Percentiles rank a stretch among this genome's conserved stretches.
Evolutionary conservation across 768 basidiomycete genomes (phyloP).

Genomic region (Steccherinum ochraceum): DNA sequence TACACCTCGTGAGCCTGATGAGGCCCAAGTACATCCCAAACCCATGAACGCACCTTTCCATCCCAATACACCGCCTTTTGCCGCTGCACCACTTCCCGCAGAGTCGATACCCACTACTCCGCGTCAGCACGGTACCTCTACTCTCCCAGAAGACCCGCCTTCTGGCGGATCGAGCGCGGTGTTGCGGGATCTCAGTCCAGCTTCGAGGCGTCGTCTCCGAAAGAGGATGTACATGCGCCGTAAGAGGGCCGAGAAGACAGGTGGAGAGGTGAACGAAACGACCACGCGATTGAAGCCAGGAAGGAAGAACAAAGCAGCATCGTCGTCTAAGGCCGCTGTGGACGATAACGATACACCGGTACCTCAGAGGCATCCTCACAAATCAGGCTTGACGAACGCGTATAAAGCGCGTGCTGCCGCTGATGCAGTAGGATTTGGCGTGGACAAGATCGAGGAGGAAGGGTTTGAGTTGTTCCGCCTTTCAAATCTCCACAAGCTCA

Average conservation of each 20-base stretch:
- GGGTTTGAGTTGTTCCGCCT: constrained; percentile 48
- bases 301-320: constrained; percentile 18
- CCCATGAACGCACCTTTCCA: background rate
- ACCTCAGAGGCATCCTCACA: constrained; percentile 9
- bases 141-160: too few species aligned
- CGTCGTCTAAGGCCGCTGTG: background rate
- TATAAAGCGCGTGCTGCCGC: constrained; percentile 40
- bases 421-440: constrained; percentile 38
- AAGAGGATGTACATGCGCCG: constrained; percentile 72
- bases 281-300: constrained; percentile 35
- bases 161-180: background rate
- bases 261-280: constrained; percentile 24
- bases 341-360: constrained; percentile 5
- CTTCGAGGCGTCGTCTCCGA: constrained; percentile 44
- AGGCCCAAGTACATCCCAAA: too few species aligned
- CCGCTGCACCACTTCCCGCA: background rate
- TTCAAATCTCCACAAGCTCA: constrained; percentile 28
- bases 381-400: constrained; percentile 36
- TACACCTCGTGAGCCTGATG: background rate
- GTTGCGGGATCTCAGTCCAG: constrained; percentile 21
- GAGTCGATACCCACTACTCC: background rate
- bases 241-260: constrained; percentile 49
- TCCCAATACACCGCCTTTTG: constrained; percentile 4
- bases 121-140: background rate
- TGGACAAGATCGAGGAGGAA: constrained; percentile 31